Evolutionary conservation across 2,329 filamentous ascomycete species (phyloP).

Genomic region (Tothia fuscella): DNA sequence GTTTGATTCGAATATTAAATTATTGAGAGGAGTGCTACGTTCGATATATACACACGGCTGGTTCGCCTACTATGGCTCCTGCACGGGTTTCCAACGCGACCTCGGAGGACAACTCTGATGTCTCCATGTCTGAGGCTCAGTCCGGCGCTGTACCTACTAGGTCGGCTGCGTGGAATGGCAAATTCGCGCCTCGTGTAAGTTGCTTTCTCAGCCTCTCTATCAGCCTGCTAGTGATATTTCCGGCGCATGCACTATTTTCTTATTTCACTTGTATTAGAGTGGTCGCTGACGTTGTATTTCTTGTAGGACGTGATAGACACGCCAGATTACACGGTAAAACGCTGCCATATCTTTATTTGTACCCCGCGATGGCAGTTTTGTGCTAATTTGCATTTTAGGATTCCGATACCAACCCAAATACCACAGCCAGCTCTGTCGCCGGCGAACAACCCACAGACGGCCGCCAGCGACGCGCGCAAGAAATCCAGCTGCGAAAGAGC

Average conservation of each 20-base stretch:
- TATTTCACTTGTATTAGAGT: background rate
- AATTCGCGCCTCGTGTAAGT: slow-evolving; percentile 8
- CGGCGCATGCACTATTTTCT: background rate
- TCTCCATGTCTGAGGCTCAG: slow-evolving; percentile 9
- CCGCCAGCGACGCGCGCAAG: slow-evolving; percentile 74
- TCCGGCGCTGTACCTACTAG: slow-evolving; percentile 1
- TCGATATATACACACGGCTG: too few species aligned
- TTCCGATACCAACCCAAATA: slow-evolving; percentile 54
- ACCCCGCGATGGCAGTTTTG: slow-evolving; percentile 1
- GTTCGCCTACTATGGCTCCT: too few species aligned
- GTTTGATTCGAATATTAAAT: too few species aligned
- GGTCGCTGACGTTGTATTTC: background rate
- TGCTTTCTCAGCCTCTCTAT: slow-evolving; percentile 4
- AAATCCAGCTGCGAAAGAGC: slow-evolving; percentile 77
- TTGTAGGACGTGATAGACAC: slow-evolving; percentile 43
- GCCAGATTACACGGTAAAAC: slow-evolving; percentile 47
- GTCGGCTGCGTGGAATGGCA: slow-evolving; percentile 1
- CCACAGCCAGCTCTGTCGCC: slow-evolving; percentile 69
- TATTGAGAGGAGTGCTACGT: too few species aligned
- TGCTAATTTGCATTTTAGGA: slow-evolving; percentile 36
- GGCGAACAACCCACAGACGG: slow-evolving; percentile 65
- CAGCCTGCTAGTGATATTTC: slow-evolving; percentile 5
- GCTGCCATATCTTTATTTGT: slow-evolving; percentile 8
- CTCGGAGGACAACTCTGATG: slow-evolving; percentile 9
- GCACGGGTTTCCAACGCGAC: slow-evolving; percentile 5